Conservation (phyloP, 2,329 filamentous ascomycete genomes). For the Byssothecium circinans region DNA sequence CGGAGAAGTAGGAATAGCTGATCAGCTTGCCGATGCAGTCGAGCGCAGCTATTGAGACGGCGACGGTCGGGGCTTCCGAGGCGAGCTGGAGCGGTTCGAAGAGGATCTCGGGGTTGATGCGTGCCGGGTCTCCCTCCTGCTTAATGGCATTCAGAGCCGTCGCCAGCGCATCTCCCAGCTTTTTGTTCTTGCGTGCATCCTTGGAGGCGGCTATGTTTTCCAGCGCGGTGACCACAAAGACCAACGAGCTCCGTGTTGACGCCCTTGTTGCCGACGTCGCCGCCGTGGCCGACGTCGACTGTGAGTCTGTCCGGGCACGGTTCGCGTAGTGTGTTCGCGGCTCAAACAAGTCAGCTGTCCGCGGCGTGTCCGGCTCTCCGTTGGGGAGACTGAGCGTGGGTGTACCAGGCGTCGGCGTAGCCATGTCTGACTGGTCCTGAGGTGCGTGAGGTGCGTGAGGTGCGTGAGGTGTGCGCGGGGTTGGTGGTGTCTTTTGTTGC, state of each 20-base stretch:
- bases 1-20: slow-evolving; percentile 96
- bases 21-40: slow-evolving; percentile 99
- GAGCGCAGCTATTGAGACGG: slow-evolving; percentile 84
- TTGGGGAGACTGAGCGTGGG: slow-evolving; percentile 30
- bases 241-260: slow-evolving; percentile 84
- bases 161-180: slow-evolving; percentile 78
- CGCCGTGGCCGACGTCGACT: slow-evolving; percentile 56
- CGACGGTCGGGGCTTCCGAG: slow-evolving; percentile 80
- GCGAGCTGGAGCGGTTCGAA: slow-evolving; percentile 90
- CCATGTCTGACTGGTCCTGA: slow-evolving; percentile 16
- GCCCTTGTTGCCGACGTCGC: slow-evolving; percentile 55
- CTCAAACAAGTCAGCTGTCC: slow-evolving; percentile 41
- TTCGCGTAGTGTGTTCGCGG: slow-evolving; percentile 26
- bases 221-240: slow-evolving; percentile 91
- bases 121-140: slow-evolving; percentile 70
- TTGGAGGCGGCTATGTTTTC: slow-evolving; percentile 90
- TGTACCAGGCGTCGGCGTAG: slow-evolving; percentile 23
- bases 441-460: slow-evolving; percentile 17
- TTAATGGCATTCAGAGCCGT: slow-evolving; percentile 85
- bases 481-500: too few relatives aligned
- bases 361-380: slow-evolving; percentile 29
- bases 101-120: slow-evolving; percentile 86
- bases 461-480: slow-evolving; percentile 12
- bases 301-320: slow-evolving; percentile 61
- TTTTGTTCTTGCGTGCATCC: slow-evolving; percentile 84